phyloP scores from a whole-genome alignment of 768 basidiomycete genomes.

The Rhodotorula kratochvilovae region DNA sequence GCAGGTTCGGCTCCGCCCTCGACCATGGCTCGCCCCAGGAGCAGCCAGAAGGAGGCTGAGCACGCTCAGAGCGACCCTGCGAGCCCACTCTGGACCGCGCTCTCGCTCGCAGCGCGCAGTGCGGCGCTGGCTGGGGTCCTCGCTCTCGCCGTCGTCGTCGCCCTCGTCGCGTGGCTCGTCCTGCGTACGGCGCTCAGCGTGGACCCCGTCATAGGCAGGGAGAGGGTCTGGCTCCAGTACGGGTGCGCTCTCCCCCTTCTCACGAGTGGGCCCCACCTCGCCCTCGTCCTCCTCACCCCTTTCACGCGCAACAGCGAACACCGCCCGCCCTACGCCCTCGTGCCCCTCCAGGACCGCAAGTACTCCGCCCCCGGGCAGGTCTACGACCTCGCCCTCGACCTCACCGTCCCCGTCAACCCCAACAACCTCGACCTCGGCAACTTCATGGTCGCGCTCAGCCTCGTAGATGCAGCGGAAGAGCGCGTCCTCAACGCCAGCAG shows the following conservation, averaged over 20 bases:
- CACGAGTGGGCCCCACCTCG: not conserved
- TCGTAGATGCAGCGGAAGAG: not conserved
- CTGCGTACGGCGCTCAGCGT: not conserved
- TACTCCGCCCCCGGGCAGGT: not conserved
- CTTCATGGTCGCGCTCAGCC: constrained; percentile 15
- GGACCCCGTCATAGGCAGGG: not conserved
- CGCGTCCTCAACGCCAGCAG: constrained; percentile 9
- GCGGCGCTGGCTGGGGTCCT: not conserved
- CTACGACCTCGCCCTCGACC: constrained; percentile 23
- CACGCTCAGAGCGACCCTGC: too few relatives aligned
- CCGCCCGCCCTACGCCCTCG: constrained; percentile 8
- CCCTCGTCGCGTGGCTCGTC: not conserved
- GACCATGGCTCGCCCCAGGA: not conserved
- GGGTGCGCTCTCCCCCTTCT: constrained; percentile 5
- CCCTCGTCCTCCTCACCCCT: not conserved
- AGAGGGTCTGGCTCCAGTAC: constrained; percentile 28
- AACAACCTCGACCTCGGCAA: constrained; percentile 32
- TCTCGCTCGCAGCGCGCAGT: not conserved
- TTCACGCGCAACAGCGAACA: not conserved
- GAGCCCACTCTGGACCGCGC: not conserved
- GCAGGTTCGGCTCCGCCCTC: too few relatives aligned
- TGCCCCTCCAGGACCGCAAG: not conserved
- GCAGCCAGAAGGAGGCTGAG: too few relatives aligned
- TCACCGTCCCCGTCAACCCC: constrained; percentile 20
- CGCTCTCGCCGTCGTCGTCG: not conserved